phyloP scores from a whole-genome alignment of 75 land plant species.

The Cryptomeria japonica region DNA sequence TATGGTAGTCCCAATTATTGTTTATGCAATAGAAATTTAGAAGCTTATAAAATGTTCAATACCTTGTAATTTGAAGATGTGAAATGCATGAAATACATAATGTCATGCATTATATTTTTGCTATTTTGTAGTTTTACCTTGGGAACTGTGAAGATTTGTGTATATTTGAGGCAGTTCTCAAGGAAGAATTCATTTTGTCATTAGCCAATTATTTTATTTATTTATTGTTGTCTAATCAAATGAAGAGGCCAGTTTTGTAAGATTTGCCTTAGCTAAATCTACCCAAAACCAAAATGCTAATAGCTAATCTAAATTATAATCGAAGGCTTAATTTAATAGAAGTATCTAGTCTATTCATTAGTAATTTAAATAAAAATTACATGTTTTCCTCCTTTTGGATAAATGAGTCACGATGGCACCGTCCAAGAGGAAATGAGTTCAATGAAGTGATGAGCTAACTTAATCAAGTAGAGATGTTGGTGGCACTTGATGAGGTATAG shows the following conservation, averaged over 20 bases:
- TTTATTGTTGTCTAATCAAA: neutral
- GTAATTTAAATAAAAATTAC: no score
- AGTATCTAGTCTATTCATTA: no score
- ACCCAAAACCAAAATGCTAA: no score
- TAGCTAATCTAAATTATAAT: no score
- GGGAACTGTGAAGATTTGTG: neutral
- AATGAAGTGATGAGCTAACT: no score
- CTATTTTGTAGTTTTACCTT: neutral
- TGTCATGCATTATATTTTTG: neutral
- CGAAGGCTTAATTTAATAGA: no score
- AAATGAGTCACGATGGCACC: no score
- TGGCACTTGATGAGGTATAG: no score
- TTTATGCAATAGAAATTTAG: neutral
- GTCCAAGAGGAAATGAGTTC: no score
- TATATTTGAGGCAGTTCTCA: neutral
- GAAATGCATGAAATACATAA: neutral
- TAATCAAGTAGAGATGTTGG: neutral
- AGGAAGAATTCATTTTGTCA: neutral
- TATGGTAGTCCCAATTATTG: neutral
- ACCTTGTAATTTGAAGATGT: neutral
- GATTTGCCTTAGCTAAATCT: neutral
- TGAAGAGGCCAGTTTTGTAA: neutral
- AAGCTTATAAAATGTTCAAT: neutral
- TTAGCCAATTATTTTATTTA: neutral
- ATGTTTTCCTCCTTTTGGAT: no score